These are phyloP conservation scores for Herpotrichia juniperi DNA, from an alignment of 2,329 filamentous ascomycete genomes.

Conservation along the genomic window DNA sequence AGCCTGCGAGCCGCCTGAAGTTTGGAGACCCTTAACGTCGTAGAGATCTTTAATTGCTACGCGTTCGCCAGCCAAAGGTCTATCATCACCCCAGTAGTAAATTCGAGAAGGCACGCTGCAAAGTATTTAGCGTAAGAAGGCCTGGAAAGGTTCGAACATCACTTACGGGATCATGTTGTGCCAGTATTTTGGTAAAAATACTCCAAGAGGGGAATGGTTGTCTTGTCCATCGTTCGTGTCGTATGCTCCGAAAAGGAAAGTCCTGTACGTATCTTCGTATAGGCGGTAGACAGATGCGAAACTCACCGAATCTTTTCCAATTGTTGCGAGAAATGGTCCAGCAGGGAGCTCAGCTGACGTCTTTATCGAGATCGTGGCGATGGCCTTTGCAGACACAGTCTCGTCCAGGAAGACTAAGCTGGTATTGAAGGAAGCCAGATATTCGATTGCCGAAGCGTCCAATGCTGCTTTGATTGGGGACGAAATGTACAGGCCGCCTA, in stretches of 20 bases:
- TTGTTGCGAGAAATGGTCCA: conserved; percentile 35
- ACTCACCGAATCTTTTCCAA: conserved; percentile 16
- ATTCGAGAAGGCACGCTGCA: conserved; percentile 46
- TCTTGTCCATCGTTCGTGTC: conserved; percentile 27
- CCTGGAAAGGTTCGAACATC: neutral
- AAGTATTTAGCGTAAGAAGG: neutral
- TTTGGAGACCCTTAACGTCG: conserved; percentile 32
- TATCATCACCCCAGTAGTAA: conserved; percentile 42
- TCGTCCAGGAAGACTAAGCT: conserved; percentile 22
- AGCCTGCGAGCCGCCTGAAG: conserved; percentile 29
- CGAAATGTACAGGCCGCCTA: conserved; percentile 39
- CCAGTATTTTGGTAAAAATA: conserved; percentile 33
- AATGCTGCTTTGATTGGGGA: conserved; percentile 26
- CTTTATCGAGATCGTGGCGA: conserved; percentile 14
- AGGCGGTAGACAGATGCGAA: conserved; percentile 36
- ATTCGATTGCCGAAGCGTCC: conserved; percentile 26
- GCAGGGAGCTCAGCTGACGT: conserved; percentile 20
- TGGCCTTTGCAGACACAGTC: conserved; percentile 13
- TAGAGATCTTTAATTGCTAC: conserved; percentile 35
- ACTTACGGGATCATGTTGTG: conserved; percentile 37
- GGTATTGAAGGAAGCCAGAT: conserved; percentile 20
- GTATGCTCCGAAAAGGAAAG: conserved; percentile 39
- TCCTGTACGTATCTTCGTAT: conserved; percentile 35
- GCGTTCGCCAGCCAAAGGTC: conserved; percentile 34
- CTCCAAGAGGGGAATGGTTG: conserved; percentile 28